phyloP scores from a whole-genome alignment of 2,329 filamentous ascomycete genomes.

The Truncatella angustata region DNA sequence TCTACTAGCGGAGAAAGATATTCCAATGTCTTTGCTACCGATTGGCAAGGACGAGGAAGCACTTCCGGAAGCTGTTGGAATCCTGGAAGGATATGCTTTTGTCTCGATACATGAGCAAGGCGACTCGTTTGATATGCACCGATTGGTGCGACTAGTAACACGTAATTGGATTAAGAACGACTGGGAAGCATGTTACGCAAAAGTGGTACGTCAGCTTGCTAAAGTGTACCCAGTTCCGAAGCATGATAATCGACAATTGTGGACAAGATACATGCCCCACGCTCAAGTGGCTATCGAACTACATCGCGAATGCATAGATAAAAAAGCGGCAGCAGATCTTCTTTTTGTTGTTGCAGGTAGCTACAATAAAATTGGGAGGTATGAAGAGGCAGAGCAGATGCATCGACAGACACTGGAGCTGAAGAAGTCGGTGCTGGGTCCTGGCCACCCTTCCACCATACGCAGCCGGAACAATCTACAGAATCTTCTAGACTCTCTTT shows the following conservation, averaged over 20 bases:
- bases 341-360: not conserved
- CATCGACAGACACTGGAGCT: not conserved
- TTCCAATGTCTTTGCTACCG: constrained; percentile 10
- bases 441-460: no score
- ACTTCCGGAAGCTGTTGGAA: constrained; percentile 10
- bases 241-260: not conserved
- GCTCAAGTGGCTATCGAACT: not conserved
- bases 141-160: constrained; percentile 13
- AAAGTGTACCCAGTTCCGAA: not conserved
- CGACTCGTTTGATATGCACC: constrained; percentile 23
- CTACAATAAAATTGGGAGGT: not conserved
- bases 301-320: not conserved
- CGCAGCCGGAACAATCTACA: no score
- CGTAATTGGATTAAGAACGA: constrained; percentile 13
- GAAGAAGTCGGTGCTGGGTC: no score
- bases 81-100: constrained; percentile 23
- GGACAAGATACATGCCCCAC: not conserved
- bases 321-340: not conserved
- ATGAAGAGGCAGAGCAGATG: not conserved
- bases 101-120: constrained; percentile 19
- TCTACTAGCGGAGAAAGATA: constrained; percentile 17
- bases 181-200: constrained; percentile 3
- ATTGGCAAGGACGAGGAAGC: not conserved
- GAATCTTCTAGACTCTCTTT: no score
- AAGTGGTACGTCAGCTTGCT: not conserved